phyloP scores from a whole-genome alignment of 306 rosid species.

The Cucumis melo region DNA sequence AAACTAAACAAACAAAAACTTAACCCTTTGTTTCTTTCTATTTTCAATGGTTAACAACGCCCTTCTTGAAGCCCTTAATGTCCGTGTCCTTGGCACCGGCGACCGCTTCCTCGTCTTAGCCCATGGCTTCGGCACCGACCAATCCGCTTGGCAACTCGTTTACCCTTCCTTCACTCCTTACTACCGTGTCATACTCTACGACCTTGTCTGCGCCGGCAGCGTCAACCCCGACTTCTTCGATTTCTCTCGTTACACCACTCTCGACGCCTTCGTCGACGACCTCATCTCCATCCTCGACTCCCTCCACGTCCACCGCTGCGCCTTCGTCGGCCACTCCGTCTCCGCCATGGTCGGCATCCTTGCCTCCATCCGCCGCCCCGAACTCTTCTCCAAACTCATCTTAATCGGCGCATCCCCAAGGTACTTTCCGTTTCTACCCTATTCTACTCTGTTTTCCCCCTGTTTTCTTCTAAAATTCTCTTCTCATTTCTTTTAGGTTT shows the following conservation, averaged over 20 bases:
- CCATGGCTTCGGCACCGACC: conserved; percentile 96
- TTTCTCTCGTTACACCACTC: conserved; percentile 70
- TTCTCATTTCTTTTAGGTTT: conserved; percentile 26
- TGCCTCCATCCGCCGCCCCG: conserved; percentile 80
- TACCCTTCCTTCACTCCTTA: conserved; percentile 51
- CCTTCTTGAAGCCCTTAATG: conserved; percentile 60
- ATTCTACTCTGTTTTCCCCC: not conserved
- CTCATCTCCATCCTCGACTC: conserved; percentile 59
- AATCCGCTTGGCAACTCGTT: conserved; percentile 84
- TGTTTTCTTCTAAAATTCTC: not conserved
- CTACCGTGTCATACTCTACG: conserved; percentile 72
- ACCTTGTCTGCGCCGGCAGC: conserved; percentile 99
- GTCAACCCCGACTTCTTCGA: conserved; percentile 93
- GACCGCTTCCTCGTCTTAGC: conserved; percentile 49
- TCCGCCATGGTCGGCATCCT: conserved; percentile 93
- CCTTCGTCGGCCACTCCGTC: conserved; percentile 89
- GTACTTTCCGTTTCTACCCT: conserved; percentile 7
- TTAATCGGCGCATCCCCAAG: conserved; percentile 88
- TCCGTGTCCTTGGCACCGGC: conserved; percentile 74
- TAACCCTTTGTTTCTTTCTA: no score
- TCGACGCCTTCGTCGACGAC: conserved; percentile 84
- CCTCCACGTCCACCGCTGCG: conserved; percentile 46
- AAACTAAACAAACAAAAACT: no score
- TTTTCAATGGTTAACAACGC: not conserved
- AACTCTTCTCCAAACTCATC: conserved; percentile 77